These are phyloP conservation scores for Calycina marina DNA, from an alignment of 2,329 filamentous ascomycete genomes.

Conservation along the genomic window DNA sequence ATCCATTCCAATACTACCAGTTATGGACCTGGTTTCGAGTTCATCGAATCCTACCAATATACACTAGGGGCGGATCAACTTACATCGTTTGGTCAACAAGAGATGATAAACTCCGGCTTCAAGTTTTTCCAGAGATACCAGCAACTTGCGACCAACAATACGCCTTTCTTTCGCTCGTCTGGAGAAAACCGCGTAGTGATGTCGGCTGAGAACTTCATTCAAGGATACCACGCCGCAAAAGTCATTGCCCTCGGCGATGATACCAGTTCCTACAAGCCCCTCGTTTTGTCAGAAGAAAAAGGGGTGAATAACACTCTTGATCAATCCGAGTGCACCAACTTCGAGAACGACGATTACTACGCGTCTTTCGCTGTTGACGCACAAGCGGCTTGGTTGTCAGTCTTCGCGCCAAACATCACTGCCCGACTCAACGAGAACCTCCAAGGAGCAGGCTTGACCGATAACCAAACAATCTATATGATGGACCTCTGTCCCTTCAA, in stretches of 20 bases:
- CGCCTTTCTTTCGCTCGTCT: constrained; percentile 59
- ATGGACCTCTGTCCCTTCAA: constrained; percentile 87
- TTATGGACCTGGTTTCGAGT: constrained; percentile 52
- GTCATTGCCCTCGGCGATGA: constrained; percentile 24
- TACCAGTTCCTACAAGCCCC: constrained; percentile 34
- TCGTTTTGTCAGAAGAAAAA: constrained; percentile 51
- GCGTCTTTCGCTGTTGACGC: constrained; percentile 33
- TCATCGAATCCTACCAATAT: constrained; percentile 60
- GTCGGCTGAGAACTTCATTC: constrained; percentile 61
- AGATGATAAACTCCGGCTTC: constrained; percentile 61
- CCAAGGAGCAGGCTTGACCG: constrained; percentile 48
- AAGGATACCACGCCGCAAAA: constrained; percentile 47
- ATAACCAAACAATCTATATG: constrained; percentile 48
- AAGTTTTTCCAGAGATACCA: constrained; percentile 65
- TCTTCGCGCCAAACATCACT: constrained; percentile 55
- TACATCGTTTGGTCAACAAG: constrained; percentile 49
- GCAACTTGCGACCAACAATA: constrained; percentile 37
- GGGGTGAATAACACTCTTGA: constrained; percentile 70
- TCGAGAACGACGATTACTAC: no score
- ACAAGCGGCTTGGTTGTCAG: constrained; percentile 41
- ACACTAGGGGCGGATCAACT: constrained; percentile 56
- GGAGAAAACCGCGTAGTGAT: constrained; percentile 56
- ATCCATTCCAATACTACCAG: constrained; percentile 42
- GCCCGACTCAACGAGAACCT: constrained; percentile 55
- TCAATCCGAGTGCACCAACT: constrained; percentile 55